Base-by-base conservation (phyloP, 371 early-diverging fungal species). In the Mucor irregularis region DNA sequence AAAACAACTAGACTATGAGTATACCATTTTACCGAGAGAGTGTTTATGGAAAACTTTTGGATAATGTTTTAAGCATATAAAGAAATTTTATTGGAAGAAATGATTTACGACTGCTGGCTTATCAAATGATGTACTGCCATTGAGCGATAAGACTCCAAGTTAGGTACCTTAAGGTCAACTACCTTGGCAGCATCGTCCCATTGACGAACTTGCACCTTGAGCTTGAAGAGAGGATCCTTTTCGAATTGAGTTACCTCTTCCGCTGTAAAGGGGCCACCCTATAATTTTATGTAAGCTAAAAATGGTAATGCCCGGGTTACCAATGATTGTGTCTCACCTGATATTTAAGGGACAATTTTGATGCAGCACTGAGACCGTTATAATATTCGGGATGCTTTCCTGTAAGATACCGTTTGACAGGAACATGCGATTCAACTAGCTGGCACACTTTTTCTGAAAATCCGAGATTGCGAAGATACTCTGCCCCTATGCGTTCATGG, bases 151-250 rank as follows among this genome's bases (percentile, higher is more conserved):
- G 66, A 45, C 28, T 78, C 74, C 48, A 81, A 53, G 8, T 51
- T 63, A 26, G 81, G 78, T 8, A 78, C 74, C 29, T 73, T 38
- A 11, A 69, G 46, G 16, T 64, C 73, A 14, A 73, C 73, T 2
- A 73, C 58, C 47, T 81, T 81, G 31, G 81, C 73, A 11, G 73
- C 73, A 49, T 77, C 81, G 48, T 80, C 81, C 81, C 83, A 83
- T 31, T 60, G 68, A 19, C 78, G 71, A 24, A 83, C 57, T 48
- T 83, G 71, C 24, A 83, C 72, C 33, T 79, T 83, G 11, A 76
- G 55, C 16, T 79, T 47, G 42, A 69, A 81, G 2, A 79, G 54
- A 5, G 81, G 75, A 34, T 79, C 78, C 4, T 43, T 59, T 51
- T 80, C 81, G 53, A 81, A 83, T 6, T 44, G 67, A 22, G 38